A percentile compares a stretch with the other conserved stretches of the same genome.
Conservation (phyloP, 2,329 filamentous ascomycete species). For the Bertia moriformis region DNA sequence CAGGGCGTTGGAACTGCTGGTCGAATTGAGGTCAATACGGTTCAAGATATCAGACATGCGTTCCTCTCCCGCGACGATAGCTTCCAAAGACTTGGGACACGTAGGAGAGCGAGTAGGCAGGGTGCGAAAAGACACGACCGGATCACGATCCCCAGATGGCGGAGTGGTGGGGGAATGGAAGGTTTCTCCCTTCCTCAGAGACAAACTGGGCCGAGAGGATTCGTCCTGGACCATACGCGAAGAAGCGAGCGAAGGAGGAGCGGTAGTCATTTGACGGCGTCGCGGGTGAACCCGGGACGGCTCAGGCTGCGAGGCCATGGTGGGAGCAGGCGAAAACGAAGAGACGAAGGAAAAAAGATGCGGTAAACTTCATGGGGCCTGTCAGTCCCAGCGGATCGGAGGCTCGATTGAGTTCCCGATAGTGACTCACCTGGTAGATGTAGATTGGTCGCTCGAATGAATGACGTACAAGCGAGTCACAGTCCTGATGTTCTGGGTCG, state of each 20-base stretch:
- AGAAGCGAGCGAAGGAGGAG: background rate
- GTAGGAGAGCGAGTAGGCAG: background rate
- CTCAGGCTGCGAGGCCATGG: background rate
- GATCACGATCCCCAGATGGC: conserved; percentile 20
- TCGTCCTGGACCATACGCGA: background rate
- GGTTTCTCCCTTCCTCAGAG: conserved; percentile 26
- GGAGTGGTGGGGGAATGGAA: conserved; percentile 26
- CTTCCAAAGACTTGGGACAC: background rate
- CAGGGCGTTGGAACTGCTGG: background rate
- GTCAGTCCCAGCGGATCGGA: background rate
- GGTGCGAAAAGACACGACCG: conserved; percentile 22
- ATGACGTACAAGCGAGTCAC: background rate
- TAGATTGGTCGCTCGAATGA: background rate
- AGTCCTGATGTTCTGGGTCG: no score
- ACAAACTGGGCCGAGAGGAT: conserved; percentile 9
- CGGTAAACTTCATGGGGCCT: background rate
- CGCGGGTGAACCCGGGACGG: background rate
- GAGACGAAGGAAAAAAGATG: background rate
- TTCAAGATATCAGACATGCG: background rate
- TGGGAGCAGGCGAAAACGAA: background rate
- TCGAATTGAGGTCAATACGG: background rate
- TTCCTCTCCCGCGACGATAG: background rate
- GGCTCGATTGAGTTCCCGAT: no score
- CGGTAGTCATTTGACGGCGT: background rate
- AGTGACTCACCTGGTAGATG: background rate